Base-by-base conservation (phyloP, 2,329 filamentous ascomycete species). In the Calycina marina region DNA sequence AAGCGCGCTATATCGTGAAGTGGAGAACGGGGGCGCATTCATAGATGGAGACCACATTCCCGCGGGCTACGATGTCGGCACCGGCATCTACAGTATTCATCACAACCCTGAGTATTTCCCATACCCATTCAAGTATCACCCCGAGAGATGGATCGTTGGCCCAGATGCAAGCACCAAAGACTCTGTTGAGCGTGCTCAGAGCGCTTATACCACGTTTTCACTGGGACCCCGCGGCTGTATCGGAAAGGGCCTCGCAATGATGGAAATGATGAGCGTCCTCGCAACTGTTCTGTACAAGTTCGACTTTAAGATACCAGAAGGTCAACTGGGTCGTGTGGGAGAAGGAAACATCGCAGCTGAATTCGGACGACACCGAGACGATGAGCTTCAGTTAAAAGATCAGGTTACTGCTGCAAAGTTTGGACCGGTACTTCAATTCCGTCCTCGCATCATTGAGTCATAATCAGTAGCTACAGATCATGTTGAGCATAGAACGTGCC, bases 361-460 rank as follows among this genome's bases (percentile, higher is more conserved):
- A 47, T 66, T 58, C 57, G 72, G 72, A 0, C 59, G 72, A 28
- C 62, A 72, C 34, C 60, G 65, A 28, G 49, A 48, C 12, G 57
- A 49, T 1, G 79, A 84, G 60, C 81, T 75, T 53, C 77, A 82
- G 59, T 57, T 83, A 35, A 56, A 66, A 31, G 79, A 85, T 50
- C 76, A 70, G 12, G 84, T 85, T 54, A 81, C 78, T 18, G 79
- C 75, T 45, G 60, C 68, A 45, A 85, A 83, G 59, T 66, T 78
- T 46, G 79, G 79, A 1, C 72, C 75, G 1, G 62, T 79, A 56
- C 59, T 83, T 35, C 69, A 81, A 56, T 77, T 77, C 46, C 51
- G 58, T 45, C 57, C 40, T 41, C 35, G 39, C n/a, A 14, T 2
- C 14, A 28, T 28, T 22, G 20, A n/a, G n/a, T 22, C 20, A 9